Evolutionary conservation across 2,329 filamentous ascomycete genomes (phyloP), one percentile per base, ranked within the genome.

Genomic region (Zarea fungicola): DNA sequence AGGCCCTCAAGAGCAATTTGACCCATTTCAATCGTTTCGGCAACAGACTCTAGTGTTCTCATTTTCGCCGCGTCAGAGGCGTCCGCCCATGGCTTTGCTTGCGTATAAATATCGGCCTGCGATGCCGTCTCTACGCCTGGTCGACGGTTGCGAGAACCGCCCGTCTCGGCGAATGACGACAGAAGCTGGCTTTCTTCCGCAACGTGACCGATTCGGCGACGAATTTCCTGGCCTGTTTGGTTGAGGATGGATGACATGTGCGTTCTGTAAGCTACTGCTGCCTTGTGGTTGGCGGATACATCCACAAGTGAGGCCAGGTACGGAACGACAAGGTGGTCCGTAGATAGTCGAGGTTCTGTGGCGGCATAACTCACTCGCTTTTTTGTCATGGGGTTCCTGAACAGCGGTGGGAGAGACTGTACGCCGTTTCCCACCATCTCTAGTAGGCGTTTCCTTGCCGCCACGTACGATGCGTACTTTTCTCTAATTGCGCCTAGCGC

Each of bases 161-260:
- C 51, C 59, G 18, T 59, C 55, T 71, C 64, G 1, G 77, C 73
- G 53, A 81, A 72, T 8, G 69, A 65, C 2, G 74, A 75, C 11
- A 85, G 69, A 14, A 85, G 65, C 54, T 82, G 79, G 56, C 81
- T 85, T 58, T 84, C 81, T 42, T 84, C 76, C 10, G 75, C 72
- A 3, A 85, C 66, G 49, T 74, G 77, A 42, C 74, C 71, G 7
- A 85, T 65, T 2, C 66, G 60, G 59, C 78, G 73, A 45, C 68
- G 66, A 13, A 71, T 69, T 10, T 80, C 74, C 51, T 75, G 75
- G 19, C 70, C 66, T 54, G 81, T 73, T 53, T 71, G 76, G 18
- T 70, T 61, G 11, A 85, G 63, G 14, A 68, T 61, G 14, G 69
- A 60, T 50, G 73, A 77, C 41, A 82, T 65, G 58, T 84, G 74